Percentiles rank a stretch among this genome's conserved stretches.
These are phyloP conservation scores for Trametes cinnabarina DNA, from an alignment of 768 basidiomycete genomes.

Conservation along the genomic window DNA sequence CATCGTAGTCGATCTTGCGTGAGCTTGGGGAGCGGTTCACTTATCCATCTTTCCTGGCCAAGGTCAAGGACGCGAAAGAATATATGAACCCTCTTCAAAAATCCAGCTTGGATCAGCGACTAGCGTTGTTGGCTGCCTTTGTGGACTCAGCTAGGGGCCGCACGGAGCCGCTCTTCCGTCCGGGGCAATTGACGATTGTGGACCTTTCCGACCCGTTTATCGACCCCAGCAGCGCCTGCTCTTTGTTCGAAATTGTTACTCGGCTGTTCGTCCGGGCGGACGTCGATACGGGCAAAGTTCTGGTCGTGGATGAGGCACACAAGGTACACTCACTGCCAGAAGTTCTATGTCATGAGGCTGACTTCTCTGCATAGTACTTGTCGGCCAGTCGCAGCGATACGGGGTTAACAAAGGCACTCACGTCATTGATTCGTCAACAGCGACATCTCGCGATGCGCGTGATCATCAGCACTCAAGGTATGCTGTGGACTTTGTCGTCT, in stretches of 20 bases:
- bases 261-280: constrained; percentile 62
- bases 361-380: constrained; percentile 50
- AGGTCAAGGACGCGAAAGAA: constrained; percentile 45
- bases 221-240: constrained; percentile 64
- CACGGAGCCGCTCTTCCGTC: constrained; percentile 34
- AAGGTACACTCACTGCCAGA: constrained; percentile 43
- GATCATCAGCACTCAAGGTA: constrained; percentile 73
- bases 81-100: constrained; percentile 58
- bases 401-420: constrained; percentile 56
- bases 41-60: constrained; percentile 46
- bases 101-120: constrained; percentile 57
- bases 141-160: constrained; percentile 41
- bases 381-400: constrained; percentile 43
- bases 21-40: constrained; percentile 60
- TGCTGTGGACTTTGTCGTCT: constrained; percentile 1
- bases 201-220: constrained; percentile 76
- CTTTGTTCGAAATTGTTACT: constrained; percentile 66
- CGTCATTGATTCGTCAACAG: constrained; percentile 64
- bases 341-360: neutral
- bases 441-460: constrained; percentile 72
- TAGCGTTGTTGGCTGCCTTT: constrained; percentile 60
- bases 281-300: constrained; percentile 61
- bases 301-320: constrained; percentile 75
- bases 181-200: constrained; percentile 63
- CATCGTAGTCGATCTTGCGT: constrained; percentile 55